Evolutionary conservation across 225 moss, liverwort and hornwort genomes (phyloP).

Genomic region (Physcomitrellopsis africana): DNA sequence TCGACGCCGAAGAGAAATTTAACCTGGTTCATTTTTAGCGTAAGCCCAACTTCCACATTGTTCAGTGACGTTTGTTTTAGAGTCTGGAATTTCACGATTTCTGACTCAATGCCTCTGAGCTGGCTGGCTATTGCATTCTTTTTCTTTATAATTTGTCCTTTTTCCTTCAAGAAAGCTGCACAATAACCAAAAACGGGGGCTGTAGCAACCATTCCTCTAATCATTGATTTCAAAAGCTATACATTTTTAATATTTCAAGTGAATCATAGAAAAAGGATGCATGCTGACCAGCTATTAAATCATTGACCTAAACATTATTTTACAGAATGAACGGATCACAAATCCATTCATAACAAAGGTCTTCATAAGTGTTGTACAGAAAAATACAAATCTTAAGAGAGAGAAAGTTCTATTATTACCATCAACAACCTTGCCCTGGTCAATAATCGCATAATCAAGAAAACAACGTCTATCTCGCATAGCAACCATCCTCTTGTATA

Average conservation of each 20-base stretch:
- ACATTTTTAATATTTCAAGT: neutral
- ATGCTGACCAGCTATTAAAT: neutral
- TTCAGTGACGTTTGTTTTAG: constrained; percentile 80
- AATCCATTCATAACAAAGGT: neutral
- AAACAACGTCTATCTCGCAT: constrained; percentile 74
- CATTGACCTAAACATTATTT: neutral
- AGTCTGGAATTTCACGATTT: constrained; percentile 68
- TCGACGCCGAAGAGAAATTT: neutral
- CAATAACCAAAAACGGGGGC: neutral
- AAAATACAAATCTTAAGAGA: constrained; percentile 11
- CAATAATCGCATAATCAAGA: constrained; percentile 67
- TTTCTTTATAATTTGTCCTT: constrained; percentile 67
- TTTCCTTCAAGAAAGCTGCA: constrained; percentile 66
- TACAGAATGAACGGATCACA: neutral
- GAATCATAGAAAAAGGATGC: neutral
- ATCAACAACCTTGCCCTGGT: constrained; percentile 78
- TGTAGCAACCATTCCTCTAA: neutral
- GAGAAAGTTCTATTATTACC: constrained; percentile 42
- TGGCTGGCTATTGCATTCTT: constrained; percentile 51
- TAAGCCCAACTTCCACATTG: constrained; percentile 70
- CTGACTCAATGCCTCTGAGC: constrained; percentile 54
- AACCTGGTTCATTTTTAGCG: constrained; percentile 87
- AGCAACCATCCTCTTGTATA: constrained; percentile 82
- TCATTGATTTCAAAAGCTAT: neutral
- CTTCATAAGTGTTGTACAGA: neutral